Evolutionary conservation across 2,329 filamentous ascomycete genomes (phyloP).

Genomic region (Aspergillus sclerotialis): DNA sequence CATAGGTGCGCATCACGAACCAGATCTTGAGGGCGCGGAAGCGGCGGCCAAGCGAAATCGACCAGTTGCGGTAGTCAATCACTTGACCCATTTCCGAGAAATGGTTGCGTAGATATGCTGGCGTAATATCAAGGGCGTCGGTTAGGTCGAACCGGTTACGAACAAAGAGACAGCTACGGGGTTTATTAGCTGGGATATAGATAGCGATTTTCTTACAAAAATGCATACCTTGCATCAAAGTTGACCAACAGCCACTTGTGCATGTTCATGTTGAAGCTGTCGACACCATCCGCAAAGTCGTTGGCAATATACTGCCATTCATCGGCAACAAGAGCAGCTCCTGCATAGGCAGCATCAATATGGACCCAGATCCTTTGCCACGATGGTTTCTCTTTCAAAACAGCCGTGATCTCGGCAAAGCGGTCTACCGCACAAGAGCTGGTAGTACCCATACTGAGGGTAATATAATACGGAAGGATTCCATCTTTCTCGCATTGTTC

Average conservation of each 20-base stretch:
- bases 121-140: constrained; percentile 68
- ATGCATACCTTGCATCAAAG: constrained; percentile 63
- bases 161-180: constrained; percentile 69
- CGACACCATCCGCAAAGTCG: constrained; percentile 57
- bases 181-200: not conserved
- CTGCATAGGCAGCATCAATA: constrained; percentile 88
- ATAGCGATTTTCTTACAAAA: no score
- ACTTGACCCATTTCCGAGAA: constrained; percentile 77
- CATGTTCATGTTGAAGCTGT: constrained; percentile 92
- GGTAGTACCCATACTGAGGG: constrained; percentile 77
- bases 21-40: constrained; percentile 90
- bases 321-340: constrained; percentile 72
- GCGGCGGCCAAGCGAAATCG: constrained; percentile 82
- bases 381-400: constrained; percentile 37
- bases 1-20: constrained; percentile 85
- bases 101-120: constrained; percentile 73
- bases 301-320: constrained; percentile 66
- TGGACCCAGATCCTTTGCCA: constrained; percentile 75
- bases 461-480: constrained; percentile 80
- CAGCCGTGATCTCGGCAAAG: constrained; percentile 60
- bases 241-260: constrained; percentile 97
- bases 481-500: constrained; percentile 60
- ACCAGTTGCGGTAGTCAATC: constrained; percentile 95
- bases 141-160: constrained; percentile 69
- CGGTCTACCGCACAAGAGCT: constrained; percentile 83